phyloP scores from a whole-genome alignment of 2,329 filamentous ascomycete species.

The Sordariomycetes sp. region DNA sequence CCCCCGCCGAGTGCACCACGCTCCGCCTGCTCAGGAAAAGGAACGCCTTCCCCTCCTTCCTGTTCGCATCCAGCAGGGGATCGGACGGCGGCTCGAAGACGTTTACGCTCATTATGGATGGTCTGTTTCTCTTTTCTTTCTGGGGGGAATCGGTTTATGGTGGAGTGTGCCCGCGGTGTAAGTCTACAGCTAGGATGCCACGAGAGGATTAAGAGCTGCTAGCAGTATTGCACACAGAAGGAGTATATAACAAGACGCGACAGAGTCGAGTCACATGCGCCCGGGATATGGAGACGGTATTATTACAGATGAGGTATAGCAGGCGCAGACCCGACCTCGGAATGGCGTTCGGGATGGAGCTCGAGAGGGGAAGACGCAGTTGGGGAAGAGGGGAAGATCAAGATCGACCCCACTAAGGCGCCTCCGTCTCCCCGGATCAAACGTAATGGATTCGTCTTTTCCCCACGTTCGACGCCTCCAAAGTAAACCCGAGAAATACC shows the following conservation, averaged over 20 bases:
- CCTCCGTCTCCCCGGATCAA: neutral
- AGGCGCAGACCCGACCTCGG: neutral
- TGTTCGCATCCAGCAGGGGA: neutral
- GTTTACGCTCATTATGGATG: neutral
- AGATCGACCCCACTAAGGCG: neutral
- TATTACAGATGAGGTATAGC: too few species aligned
- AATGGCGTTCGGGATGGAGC: neutral
- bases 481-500: neutral
- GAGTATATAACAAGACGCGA: too few species aligned
- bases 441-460: neutral
- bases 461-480: neutral
- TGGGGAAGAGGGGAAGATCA: neutral
- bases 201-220: neutral
- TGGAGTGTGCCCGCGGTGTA: too few species aligned
- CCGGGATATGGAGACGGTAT: too few species aligned
- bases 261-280: too few species aligned
- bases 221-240: too few species aligned
- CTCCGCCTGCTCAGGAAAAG: constrained; percentile 47
- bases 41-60: neutral
- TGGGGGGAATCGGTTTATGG: neutral
- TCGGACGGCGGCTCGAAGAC: neutral
- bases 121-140: neutral
- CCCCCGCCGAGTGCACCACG: constrained; percentile 85
- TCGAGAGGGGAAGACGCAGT: too few species aligned
- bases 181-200: too few species aligned